These are phyloP conservation scores for Nicotiana rustica DNA, from an alignment of 305 asterid genomes.

Conservation along the genomic window DNA sequence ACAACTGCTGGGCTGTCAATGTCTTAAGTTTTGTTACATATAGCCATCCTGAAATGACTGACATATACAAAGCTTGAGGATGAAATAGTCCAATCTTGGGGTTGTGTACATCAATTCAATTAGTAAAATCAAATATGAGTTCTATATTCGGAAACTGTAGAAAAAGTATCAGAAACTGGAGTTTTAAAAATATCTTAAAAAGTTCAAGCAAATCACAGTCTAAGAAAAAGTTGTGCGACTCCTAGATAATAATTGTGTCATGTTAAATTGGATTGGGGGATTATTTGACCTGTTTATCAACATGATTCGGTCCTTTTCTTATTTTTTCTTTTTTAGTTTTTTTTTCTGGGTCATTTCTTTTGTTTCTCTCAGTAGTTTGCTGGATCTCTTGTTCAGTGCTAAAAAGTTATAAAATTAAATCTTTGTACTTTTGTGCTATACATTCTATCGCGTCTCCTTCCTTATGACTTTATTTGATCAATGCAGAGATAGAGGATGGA, in stretches of 20 bases:
- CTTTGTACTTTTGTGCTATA: neutral
- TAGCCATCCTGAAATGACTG: neutral
- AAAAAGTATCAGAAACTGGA: neutral
- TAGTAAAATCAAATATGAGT: neutral
- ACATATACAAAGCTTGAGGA: neutral
- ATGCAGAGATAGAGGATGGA: neutral
- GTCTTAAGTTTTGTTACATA: neutral
- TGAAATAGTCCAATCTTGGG: neutral
- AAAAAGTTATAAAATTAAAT: neutral
- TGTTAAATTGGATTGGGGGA: neutral
- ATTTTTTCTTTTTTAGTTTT: neutral
- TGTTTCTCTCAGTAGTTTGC: neutral
- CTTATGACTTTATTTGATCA: neutral
- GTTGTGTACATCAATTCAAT: neutral
- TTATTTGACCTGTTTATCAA: neutral
- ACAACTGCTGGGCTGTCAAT: neutral
- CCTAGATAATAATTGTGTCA: neutral
- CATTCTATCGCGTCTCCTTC: neutral
- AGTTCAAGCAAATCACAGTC: neutral
- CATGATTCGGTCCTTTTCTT: neutral
- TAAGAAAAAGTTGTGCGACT: neutral
- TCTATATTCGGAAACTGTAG: neutral
- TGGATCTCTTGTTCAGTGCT: neutral
- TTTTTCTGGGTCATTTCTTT: neutral
- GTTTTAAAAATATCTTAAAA: neutral